A percentile compares a stretch with the other conserved stretches of the same genome.
Conservation (phyloP, 768 basidiomycete genomes). For the Boletus rex-veris region DNA sequence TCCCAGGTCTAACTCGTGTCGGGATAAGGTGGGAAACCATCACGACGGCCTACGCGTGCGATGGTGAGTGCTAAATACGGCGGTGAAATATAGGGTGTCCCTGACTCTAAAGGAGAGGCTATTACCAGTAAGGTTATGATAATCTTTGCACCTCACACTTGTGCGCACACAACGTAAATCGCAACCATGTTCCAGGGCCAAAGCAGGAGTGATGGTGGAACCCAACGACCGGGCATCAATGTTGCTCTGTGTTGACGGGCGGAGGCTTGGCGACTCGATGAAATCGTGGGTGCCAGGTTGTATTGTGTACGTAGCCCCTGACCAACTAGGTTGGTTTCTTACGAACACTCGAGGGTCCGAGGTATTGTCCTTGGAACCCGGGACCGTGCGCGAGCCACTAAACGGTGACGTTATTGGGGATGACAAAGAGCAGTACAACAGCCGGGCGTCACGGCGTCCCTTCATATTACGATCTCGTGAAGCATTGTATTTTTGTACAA, state of each 20-base stretch:
- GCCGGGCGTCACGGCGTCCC: background rate
- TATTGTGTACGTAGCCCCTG: background rate
- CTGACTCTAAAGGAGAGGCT: background rate
- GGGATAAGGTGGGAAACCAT: slow-evolving; percentile 8
- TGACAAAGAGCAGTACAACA: background rate
- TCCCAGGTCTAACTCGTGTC: background rate
- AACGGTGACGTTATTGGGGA: background rate
- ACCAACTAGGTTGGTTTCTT: background rate
- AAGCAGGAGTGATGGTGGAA: background rate
- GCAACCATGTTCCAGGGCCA: slow-evolving; percentile 12
- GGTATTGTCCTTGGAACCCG: background rate
- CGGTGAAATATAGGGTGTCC: background rate
- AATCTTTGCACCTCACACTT: background rate
- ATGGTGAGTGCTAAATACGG: background rate
- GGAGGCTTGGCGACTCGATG: slow-evolving; percentile 2
- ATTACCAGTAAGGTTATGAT: background rate
- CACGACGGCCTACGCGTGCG: background rate
- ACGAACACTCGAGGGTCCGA: background rate
- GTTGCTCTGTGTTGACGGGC: background rate
- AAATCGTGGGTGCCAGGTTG: too few relatives aligned
- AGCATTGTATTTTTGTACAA: background rate
- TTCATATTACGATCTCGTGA: background rate
- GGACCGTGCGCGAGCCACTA: background rate
- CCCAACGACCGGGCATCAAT: background rate
- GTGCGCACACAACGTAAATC: slow-evolving; percentile 22